Percentiles rank a stretch among this genome's conserved stretches.
Conservation (phyloP, 192 early-diverging fungal species). For the Rhizoclosmatium globosum region DNA sequence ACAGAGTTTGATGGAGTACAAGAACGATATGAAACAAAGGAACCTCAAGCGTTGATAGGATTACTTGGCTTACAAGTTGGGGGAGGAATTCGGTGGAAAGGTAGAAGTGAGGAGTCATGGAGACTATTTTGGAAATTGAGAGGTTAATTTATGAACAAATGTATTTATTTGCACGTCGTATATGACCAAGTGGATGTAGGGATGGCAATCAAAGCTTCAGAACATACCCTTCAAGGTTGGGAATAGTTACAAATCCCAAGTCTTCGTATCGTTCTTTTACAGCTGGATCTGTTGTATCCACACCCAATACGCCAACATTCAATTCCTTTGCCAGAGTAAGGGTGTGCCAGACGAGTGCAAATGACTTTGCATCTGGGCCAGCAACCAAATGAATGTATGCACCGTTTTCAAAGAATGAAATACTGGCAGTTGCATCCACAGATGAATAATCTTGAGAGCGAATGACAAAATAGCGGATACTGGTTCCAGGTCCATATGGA, state of each 20-base stretch:
- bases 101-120: background rate
- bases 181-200: no score
- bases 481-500: no score
- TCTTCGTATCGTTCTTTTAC: background rate
- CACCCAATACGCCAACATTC: background rate
- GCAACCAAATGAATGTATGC: conserved; percentile 2
- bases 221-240: background rate
- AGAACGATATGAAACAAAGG: background rate
- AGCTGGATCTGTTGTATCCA: background rate
- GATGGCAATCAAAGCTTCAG: background rate
- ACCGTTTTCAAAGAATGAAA: background rate
- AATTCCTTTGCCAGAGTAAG: background rate
- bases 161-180: no score
- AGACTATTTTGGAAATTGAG: background rate
- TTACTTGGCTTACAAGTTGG: background rate
- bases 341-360: background rate
- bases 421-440: conserved; percentile 1
- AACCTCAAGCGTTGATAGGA: background rate
- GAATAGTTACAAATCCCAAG: background rate
- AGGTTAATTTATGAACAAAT: no score
- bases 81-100: background rate
- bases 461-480: background rate
- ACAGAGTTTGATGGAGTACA: background rate
- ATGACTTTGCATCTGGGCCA: background rate
- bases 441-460: background rate